Evolutionary conservation across 139 green algal genomes (phyloP).

Genomic region (Coccomyxa sp.): DNA sequence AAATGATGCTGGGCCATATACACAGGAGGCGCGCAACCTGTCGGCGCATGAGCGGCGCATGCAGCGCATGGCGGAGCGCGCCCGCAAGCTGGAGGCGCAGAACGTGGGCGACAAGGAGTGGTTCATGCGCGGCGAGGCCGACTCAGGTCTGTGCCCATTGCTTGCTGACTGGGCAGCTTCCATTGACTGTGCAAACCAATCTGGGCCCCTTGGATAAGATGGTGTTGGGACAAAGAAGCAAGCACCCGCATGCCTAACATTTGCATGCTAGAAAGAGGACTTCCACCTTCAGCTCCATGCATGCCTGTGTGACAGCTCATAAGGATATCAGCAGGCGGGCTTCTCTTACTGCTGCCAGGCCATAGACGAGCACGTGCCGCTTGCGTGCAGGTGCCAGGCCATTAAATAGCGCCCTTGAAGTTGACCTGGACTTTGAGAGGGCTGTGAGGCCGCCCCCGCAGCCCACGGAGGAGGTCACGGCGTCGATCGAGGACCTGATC

Average conservation of each 20-base stretch:
- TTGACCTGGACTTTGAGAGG: slow-evolving; percentile 95
- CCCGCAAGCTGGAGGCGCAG: slow-evolving; percentile 62
- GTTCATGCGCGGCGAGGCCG: slow-evolving; percentile 79
- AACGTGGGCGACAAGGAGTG: slow-evolving; percentile 75
- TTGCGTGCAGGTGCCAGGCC: slow-evolving; percentile 46
- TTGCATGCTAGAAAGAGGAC: no score
- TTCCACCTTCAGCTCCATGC: no score
- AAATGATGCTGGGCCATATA: no score
- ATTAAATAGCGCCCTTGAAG: slow-evolving; percentile 86
- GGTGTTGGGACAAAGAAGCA: no score
- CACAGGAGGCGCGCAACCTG: slow-evolving; percentile 9
- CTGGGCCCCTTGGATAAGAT: no score
- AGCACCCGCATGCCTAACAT: no score
- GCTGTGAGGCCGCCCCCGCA: slow-evolving; percentile 66
- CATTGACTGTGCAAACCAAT: no score
- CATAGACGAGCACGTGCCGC: no score
- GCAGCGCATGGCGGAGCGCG: slow-evolving; percentile 49
- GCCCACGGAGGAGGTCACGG: slow-evolving; percentile 81
- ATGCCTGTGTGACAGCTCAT: no score
- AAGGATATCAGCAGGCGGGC: no score
- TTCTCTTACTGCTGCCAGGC: no score
- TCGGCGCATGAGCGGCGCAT: slow-evolving; percentile 67
- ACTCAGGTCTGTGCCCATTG: slow-evolving; percentile 25
- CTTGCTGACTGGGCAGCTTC: no score
- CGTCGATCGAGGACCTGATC: slow-evolving; percentile 87